Evolutionary conservation across 192 early-diverging fungal species (phyloP).

Genomic region (Backusella sp.): DNA sequence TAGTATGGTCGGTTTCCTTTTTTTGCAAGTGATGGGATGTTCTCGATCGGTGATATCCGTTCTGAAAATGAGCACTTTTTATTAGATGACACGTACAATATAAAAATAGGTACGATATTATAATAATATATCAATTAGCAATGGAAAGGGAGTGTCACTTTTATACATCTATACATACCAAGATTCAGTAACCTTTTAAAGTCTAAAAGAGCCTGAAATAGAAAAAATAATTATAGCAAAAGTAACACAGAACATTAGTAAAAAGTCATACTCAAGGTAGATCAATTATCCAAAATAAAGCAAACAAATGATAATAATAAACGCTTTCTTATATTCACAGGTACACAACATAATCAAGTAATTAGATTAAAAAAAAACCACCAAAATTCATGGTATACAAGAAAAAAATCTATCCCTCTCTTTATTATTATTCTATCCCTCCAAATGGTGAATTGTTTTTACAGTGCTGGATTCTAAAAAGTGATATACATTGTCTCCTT

Average conservation of each 20-base stretch:
- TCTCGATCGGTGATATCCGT: background rate
- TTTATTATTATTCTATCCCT: background rate
- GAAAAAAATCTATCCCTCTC: background rate
- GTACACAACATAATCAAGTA: background rate
- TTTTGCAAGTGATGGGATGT: background rate
- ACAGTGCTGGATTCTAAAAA: conserved; percentile 9
- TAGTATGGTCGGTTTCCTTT: background rate
- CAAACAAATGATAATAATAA: background rate
- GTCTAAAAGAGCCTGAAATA: background rate
- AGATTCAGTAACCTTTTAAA: background rate
- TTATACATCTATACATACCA: background rate
- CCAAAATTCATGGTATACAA: background rate
- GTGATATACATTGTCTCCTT: conserved; percentile 4
- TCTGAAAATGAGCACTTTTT: background rate
- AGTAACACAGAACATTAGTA: background rate
- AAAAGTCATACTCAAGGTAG: background rate
- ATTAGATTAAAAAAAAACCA: background rate
- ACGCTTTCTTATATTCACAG: background rate
- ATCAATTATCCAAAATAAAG: background rate
- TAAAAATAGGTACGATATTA: background rate
- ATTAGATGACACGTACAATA: background rate
- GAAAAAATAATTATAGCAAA: background rate
- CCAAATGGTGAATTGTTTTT: conserved; percentile 2
- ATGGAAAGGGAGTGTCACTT: background rate
- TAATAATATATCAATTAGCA: background rate